A percentile compares a stretch with the other conserved stretches of the same genome.
Evolutionary conservation across 495 filamentous ascomycete genomes (phyloP).

Genomic region (Penicillium ucsense): DNA sequence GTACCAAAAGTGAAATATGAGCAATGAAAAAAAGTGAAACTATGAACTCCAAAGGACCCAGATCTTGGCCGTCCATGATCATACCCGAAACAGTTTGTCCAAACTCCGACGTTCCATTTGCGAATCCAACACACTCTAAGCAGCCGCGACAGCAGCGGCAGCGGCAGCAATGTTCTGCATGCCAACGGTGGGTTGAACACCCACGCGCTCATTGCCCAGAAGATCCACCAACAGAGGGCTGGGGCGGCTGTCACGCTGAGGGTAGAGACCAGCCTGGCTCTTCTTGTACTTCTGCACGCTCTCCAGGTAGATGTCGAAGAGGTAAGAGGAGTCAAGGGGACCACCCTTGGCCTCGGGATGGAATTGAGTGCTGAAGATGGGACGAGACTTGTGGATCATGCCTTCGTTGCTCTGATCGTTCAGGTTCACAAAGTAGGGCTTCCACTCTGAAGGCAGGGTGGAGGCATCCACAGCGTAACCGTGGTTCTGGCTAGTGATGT

Average conservation of each 20-base stretch:
- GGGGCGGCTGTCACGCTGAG: constrained; percentile 66
- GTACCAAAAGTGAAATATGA: constrained; percentile 5
- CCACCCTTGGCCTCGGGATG: constrained; percentile 97
- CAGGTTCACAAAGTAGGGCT: constrained; percentile 95
- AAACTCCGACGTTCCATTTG: constrained; percentile 5
- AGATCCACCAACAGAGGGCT: constrained; percentile 83
- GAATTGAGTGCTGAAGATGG: constrained; percentile 98
- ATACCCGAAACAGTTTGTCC: no score
- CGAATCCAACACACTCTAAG: constrained; percentile 11
- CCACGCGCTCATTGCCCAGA: constrained; percentile 85
- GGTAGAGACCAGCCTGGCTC: constrained; percentile 55
- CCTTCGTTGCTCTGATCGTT: constrained; percentile 94
- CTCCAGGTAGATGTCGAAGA: constrained; percentile 93
- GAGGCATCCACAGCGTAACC: constrained; percentile 90
- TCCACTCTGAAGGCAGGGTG: constrained; percentile 77
- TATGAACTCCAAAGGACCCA: constrained; percentile 2
- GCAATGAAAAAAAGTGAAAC: constrained; percentile 5
- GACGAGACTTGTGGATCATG: constrained; percentile 91
- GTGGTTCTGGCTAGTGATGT: constrained; percentile 98
- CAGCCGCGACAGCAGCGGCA: constrained; percentile 24
- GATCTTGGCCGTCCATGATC: neutral
- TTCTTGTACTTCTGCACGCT: constrained; percentile 83
- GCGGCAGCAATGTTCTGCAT: constrained; percentile 41
- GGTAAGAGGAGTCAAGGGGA: constrained; percentile 82
- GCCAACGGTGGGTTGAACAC: constrained; percentile 60